phyloP scores from a whole-genome alignment of 108 stramenopile species.

The Conticribra weissflogii region DNA sequence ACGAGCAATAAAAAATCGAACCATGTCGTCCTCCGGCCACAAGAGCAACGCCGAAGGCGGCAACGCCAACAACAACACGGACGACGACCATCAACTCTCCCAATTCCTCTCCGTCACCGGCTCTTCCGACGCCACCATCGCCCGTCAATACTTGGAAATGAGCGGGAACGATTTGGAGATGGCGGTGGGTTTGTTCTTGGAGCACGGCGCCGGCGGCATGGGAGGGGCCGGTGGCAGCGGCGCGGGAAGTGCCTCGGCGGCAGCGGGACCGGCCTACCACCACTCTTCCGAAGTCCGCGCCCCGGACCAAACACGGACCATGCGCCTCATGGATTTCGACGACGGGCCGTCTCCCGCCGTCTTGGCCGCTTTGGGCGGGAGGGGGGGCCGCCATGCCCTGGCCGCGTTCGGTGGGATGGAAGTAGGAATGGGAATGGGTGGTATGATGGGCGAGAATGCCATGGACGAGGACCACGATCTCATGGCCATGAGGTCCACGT shows the following conservation, averaged over 20 bases:
- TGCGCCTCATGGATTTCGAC: conserved; percentile 78
- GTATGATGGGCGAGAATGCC: neutral
- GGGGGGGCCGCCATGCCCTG: conserved; percentile 24
- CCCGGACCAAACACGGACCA: conserved; percentile 82
- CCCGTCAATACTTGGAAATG: conserved; percentile 80
- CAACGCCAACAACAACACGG: neutral
- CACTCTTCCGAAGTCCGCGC: conserved; percentile 78
- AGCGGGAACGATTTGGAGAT: conserved; percentile 65
- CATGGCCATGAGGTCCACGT: conserved; percentile 20
- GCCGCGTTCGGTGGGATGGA: conserved; percentile 8
- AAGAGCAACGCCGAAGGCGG: neutral
- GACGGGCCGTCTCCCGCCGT: conserved; percentile 23
- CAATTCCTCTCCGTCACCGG: conserved; percentile 78
- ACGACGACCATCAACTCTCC: conserved; percentile 24
- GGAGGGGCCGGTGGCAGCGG: conserved; percentile 6
- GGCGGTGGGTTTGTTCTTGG: conserved; percentile 71
- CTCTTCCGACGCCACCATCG: conserved; percentile 51
- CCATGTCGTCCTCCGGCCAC: too few species aligned
- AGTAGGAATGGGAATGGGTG: conserved; percentile 11
- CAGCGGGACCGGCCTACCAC: too few species aligned
- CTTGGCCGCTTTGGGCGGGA: conserved; percentile 38
- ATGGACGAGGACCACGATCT: conserved; percentile 1
- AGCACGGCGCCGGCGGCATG: conserved; percentile 41
- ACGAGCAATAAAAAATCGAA: too few species aligned
- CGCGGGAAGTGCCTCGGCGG: neutral